These are phyloP conservation scores for Albugo candida DNA, from an alignment of 352 stramenopile species.

Conservation along the genomic window DNA sequence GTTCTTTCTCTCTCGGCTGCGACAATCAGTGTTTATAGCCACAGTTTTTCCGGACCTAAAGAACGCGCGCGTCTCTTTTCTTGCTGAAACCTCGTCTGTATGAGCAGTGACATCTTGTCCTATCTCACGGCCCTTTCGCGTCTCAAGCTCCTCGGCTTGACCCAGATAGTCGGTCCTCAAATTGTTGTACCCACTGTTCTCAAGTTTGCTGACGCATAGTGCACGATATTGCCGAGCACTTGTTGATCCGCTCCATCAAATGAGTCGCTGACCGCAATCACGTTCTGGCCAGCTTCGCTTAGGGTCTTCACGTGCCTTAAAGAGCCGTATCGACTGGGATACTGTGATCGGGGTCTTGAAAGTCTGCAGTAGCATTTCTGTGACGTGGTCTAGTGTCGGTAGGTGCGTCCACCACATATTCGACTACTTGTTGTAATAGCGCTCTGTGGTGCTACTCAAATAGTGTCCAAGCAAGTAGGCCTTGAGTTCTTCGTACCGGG, in stretches of 20 bases:
- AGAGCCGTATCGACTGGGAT: constrained; percentile 7
- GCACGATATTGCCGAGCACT: constrained; percentile 10
- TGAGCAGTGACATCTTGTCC: neutral
- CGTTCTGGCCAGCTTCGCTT: constrained; percentile 7
- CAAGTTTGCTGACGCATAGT: constrained; percentile 3
- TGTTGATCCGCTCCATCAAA: too few species aligned
- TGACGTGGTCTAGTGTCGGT: constrained; percentile 5
- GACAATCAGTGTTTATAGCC: neutral
- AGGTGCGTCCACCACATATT: constrained; percentile 4
- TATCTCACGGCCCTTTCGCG: neutral
- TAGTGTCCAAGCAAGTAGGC: constrained; percentile 2
- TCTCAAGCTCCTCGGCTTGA: constrained; percentile 7
- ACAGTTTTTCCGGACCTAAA: neutral
- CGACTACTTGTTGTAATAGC: constrained; percentile 7
- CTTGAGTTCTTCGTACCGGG: constrained; percentile 1
- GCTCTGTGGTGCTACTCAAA: constrained; percentile 2
- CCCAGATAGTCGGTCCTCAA: constrained; percentile 3
- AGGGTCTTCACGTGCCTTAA: constrained; percentile 1
- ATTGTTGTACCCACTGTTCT: constrained; percentile 1
- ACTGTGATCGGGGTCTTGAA: constrained; percentile 8
- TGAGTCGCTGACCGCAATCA: constrained; percentile 5
- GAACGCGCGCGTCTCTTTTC: neutral
- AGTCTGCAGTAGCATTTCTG: constrained; percentile 4
- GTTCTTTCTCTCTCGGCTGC: neutral
- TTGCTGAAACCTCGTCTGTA: neutral